Evolutionary conservation across 192 early-diverging fungal genomes (phyloP).

Genomic region (Linderina pennispora): DNA sequence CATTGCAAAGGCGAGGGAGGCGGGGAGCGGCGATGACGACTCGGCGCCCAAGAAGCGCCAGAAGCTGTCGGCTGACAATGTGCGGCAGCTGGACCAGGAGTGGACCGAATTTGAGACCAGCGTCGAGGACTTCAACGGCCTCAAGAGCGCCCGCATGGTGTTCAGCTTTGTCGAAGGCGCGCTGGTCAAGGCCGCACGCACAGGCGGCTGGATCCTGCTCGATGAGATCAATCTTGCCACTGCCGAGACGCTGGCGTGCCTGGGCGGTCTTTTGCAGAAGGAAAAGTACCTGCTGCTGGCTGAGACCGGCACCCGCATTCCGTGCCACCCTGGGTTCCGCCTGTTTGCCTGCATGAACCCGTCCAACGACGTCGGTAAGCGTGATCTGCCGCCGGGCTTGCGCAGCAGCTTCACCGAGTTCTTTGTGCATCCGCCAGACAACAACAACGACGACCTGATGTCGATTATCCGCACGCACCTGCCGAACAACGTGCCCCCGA

Average conservation of each 20-base stretch:
- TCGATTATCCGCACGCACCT: conserved; percentile 79
- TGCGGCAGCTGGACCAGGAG: conserved; percentile 44
- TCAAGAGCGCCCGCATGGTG: conserved; percentile 57
- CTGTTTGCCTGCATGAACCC: conserved; percentile 99
- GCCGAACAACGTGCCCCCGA: conserved; percentile 27
- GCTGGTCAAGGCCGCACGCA: conserved; percentile 78
- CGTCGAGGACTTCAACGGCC: conserved; percentile 60
- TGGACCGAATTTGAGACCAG: conserved; percentile 71
- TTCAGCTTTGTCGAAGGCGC: conserved; percentile 95
- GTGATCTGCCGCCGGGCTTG: conserved; percentile 87
- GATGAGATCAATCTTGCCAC: conserved; percentile 98
- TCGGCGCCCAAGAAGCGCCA: conserved; percentile 12
- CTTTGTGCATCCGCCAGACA: conserved; percentile 90
- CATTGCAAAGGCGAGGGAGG: conserved; percentile 3
- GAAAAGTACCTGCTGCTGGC: conserved; percentile 81
- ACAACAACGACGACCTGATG: conserved; percentile 69
- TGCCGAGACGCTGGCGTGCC: conserved; percentile 90
- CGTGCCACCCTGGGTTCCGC: conserved; percentile 87
- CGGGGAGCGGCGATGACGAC: conserved; percentile 1
- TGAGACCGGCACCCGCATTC: conserved; percentile 87
- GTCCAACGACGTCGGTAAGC: conserved; percentile 95
- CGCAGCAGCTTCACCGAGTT: conserved; percentile 93
- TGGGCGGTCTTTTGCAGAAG: conserved; percentile 83
- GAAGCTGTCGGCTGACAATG: conserved; percentile 21
- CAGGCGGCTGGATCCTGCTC: conserved; percentile 94